Evolutionary conservation across 129 eudicot genomes (phyloP).

Genomic region (Pittosporum tobira): DNA sequence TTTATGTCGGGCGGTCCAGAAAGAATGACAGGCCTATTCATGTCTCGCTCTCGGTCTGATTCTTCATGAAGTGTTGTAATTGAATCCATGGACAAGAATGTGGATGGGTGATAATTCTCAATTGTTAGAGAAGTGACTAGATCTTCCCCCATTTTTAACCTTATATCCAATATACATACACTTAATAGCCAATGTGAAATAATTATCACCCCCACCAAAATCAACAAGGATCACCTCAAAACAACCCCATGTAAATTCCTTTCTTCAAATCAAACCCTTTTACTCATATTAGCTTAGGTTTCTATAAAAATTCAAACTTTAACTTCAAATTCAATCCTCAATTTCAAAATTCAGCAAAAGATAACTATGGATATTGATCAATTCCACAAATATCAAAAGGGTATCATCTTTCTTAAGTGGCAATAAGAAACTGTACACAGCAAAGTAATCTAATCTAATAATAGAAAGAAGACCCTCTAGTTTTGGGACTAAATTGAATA

Average conservation of each 20-base stretch:
- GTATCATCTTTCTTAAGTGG: not conserved
- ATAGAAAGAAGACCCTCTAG: not conserved
- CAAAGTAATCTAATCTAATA: not conserved
- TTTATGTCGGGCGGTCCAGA: conserved; percentile 66
- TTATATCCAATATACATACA: not conserved
- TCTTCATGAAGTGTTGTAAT: conserved; percentile 39
- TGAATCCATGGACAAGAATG: conserved; percentile 74
- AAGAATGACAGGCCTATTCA: conserved; percentile 43
- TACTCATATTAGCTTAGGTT: conserved; percentile 4
- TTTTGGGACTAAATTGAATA: not conserved
- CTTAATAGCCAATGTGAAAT: no score
- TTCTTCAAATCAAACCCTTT: not conserved
- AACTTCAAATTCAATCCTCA: not conserved
- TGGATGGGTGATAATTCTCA: conserved; percentile 61
- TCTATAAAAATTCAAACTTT: not conserved
- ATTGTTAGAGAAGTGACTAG: conserved; percentile 46
- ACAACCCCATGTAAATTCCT: conserved; percentile 3
- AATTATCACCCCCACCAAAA: not conserved
- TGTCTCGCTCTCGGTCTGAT: conserved; percentile 33
- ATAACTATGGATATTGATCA: conserved; percentile 4
- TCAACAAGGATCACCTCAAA: not conserved
- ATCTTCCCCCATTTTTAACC: conserved; percentile 50
- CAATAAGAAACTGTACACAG: not conserved
- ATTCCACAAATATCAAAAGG: not conserved
- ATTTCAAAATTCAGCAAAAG: not conserved